Evolutionary conservation across 106 monocot genomes (phyloP), one percentile per base, ranked within the genome.

Genomic region (Acorus gramineus): DNA sequence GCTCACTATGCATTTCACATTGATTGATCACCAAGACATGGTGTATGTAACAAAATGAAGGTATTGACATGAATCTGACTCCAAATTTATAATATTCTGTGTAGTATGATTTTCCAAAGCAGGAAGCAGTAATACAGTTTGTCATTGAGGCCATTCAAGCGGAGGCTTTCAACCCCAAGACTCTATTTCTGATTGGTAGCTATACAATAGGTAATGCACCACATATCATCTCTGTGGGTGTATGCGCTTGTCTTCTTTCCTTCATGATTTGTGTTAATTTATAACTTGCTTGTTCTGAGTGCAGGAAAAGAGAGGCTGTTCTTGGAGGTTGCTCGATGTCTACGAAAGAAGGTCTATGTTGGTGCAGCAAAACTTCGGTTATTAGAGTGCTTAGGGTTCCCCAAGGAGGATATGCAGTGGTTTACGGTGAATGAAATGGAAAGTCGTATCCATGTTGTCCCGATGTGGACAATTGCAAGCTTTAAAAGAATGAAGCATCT

Each of bases 91-190:
- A 28, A 28, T 28, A 28, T 51, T 56, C 11, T 56, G 4, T 83
- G 69, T 83, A 98, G 96, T 98, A 92, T 74, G 87, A 88, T 63
- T 98, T 98, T 75, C 96, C 96, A 56, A 92, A 83, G 63, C 96
- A 98, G 81, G 91, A 92, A 14, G 80, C 82, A 43, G 85, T 92
- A 8, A 83, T 86, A 61, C 92, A 98, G 62, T 98, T 98, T 70
- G 88, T 98, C 13, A 89, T 92, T 69, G 98, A 98, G 70, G 92
- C 91, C 60, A 98, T 98, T 72, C 96, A 88, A 83, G 96, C 96
- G 55, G 91, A 98, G 74, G 77, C 96, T 52, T 98, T 98, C 75
- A 98, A 98, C 55, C 87, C 96, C 42, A 87, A 80, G 75, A 85
- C 96, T 67, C 85, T 96, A 46, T 88, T 98, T 69, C 65, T 98